phyloP scores from a whole-genome alignment of 2,329 filamentous ascomycete species.

The Aspergillus pseudotamarii region DNA sequence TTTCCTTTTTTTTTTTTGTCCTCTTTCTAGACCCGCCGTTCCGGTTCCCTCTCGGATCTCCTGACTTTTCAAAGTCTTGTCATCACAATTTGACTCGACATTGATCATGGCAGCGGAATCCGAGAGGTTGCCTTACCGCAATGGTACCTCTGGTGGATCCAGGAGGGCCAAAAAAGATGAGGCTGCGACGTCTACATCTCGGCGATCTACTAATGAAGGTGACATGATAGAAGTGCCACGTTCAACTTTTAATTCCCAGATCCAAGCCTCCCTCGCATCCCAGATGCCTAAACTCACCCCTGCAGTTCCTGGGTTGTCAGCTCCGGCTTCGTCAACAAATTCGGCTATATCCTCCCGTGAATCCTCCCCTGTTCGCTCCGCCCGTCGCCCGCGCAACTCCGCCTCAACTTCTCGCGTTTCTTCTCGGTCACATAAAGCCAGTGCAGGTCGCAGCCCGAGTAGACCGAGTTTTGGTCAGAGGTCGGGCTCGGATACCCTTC shows the following conservation, averaged over 20 bases:
- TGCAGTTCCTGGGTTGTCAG: conserved; percentile 28
- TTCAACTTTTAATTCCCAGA: conserved; percentile 30
- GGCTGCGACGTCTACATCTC: conserved; percentile 26
- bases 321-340: conserved; percentile 44
- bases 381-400: conserved; percentile 34
- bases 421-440: conserved; percentile 66
- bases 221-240: conserved; percentile 34
- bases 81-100: conserved; percentile 31
- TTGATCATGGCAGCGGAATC: conserved; percentile 39
- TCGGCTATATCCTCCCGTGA: conserved; percentile 54
- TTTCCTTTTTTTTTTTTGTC: conserved; percentile 12
- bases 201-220: conserved; percentile 32
- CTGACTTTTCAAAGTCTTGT: conserved; percentile 37
- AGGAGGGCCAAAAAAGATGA: conserved; percentile 31
- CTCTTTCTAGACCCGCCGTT: conserved; percentile 20
- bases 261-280: conserved; percentile 29
- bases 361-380: conserved; percentile 47
- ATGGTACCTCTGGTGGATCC: conserved; percentile 34
- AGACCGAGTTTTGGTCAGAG: conserved; percentile 51
- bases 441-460: conserved; percentile 66
- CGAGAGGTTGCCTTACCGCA: conserved; percentile 40
- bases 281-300: conserved; percentile 37
- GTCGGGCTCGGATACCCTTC: conserved; percentile 42
- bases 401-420: conserved; percentile 37
- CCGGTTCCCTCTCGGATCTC: conserved; percentile 38